phyloP scores from a whole-genome alignment of 768 basidiomycete species.

The Leucosporidium scottii region DNA sequence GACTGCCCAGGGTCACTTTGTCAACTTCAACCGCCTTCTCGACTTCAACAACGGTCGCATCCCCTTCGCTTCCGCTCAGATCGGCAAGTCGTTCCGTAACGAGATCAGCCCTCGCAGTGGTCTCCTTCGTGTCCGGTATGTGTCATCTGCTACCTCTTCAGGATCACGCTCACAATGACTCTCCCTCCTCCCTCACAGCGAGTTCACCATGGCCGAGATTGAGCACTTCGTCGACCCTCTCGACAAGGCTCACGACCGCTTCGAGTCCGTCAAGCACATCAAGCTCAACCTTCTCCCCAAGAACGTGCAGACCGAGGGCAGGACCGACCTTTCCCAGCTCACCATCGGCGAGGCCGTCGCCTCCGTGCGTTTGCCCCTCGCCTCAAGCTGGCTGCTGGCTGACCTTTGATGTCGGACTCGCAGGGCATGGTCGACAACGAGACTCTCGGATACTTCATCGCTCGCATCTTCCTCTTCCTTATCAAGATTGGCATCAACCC shows the following conservation, averaged over 20 bases:
- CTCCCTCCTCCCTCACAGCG: conserved; percentile 41
- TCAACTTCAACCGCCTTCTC: conserved; percentile 92
- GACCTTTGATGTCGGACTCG: neutral
- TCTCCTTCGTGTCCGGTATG: conserved; percentile 76
- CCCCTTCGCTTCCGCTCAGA: conserved; percentile 94
- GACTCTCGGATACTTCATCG: conserved; percentile 95
- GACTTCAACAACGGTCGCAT: conserved; percentile 97
- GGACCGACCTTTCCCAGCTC: conserved; percentile 58
- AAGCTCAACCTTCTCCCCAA: conserved; percentile 71
- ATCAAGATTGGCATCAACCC: conserved; percentile 84
- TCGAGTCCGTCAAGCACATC: conserved; percentile 69
- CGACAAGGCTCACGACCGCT: conserved; percentile 80
- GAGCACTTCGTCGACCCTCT: conserved; percentile 96
- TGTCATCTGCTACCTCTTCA: neutral
- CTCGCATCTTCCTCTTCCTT: conserved; percentile 81
- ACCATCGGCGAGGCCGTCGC: conserved; percentile 82
- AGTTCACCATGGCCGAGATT: conserved; percentile 99
- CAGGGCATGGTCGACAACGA: conserved; percentile 84
- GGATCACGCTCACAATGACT: neutral
- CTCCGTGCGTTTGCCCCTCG: conserved; percentile 40
- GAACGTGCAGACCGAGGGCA: conserved; percentile 70
- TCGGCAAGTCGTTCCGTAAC: conserved; percentile 92
- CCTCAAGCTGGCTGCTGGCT: neutral
- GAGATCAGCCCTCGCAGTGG: conserved; percentile 97
- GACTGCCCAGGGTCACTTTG: conserved; percentile 96